Evolutionary conservation across 2,329 filamentous ascomycete genomes (phyloP), one percentile per base, ranked within the genome.

Genomic region (Xylaria sp.): DNA sequence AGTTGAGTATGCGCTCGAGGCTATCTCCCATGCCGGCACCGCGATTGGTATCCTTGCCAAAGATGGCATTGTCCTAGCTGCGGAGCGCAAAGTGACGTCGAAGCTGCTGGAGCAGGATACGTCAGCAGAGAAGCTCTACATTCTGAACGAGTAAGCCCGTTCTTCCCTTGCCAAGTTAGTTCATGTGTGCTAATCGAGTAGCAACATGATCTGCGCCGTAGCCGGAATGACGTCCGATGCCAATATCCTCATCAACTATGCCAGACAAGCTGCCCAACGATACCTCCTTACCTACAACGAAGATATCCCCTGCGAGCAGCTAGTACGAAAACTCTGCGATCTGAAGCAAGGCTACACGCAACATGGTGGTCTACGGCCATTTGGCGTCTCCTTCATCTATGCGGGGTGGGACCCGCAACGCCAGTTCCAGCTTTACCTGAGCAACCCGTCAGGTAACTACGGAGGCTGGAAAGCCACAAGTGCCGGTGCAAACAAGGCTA

Each of bases 231-330:
- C 92, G 51, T 94, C 94, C 72, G 94, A 99, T 75, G 94, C 94
- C 76, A 99, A 99, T 82, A 99, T 99, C 77, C 91, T 99, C 75
- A 99, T 99, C 86, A 99, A 99, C 83, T 97, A 95, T 78, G 95
- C 94, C 75, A 92, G 94, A 70, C 91, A 96, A 84, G 90, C 91
- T 71, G 94, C 94, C 70, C 94, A 99, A 80, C 87, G 89, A 73
- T 97, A 99, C 79, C 93, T 99, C 75, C 86, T 96, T 68, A 99
- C 93, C 71, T 99, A 99, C 84, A 96, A 97, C 82, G 92, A 97
- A 88, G 94, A 99, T 74, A 99, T 99, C 66, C 94, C 94, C 61
- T 99, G 94, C 81, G 94, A 99, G 77, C 94, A 99, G 78, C 90
- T 99, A 60, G 94, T 99, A 63, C 92, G 94, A 70, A 87, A 91